Conservation (phyloP, 1,284 basidiomycete species). For the Chondrostereum purpureum region DNA sequence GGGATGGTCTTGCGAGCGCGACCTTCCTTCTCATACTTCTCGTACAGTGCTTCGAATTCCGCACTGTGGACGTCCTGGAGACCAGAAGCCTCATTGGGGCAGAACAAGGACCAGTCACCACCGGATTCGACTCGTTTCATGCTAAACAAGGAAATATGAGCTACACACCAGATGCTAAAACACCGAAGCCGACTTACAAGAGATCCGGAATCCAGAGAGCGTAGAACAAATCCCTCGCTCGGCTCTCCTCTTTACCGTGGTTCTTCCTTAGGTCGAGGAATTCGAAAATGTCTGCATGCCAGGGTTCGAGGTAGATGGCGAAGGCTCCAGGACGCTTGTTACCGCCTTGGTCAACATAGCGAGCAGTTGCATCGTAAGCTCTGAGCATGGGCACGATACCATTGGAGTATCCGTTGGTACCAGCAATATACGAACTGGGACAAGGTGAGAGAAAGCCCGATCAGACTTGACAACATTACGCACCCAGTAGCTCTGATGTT, state of each 20-base stretch:
- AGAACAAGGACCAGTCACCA: conserved; percentile 95
- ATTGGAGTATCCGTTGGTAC: conserved; percentile 97
- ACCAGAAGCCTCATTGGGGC: conserved; percentile 92
- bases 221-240: conserved; percentile 97
- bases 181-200: conserved; percentile 57
- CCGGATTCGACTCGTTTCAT: conserved; percentile 91
- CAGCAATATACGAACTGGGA: conserved; percentile 78
- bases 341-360: conserved; percentile 98
- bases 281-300: conserved; percentile 97
- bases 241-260: conserved; percentile 97
- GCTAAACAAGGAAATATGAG: conserved; percentile 33
- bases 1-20: conserved; percentile 84
- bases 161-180: too few species aligned
- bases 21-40: conserved; percentile 88
- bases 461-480: not conserved
- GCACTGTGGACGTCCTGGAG: conserved; percentile 88
- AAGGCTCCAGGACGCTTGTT: conserved; percentile 99
- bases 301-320: conserved; percentile 95
- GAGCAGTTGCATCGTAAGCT: conserved; percentile 96
- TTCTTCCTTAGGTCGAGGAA: conserved; percentile 99
- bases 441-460: conserved; percentile 14
- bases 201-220: conserved; percentile 98
- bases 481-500: conserved; percentile 95
- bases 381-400: conserved; percentile 99
- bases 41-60: conserved; percentile 89